These are phyloP conservation scores for Penicillium coprophilum DNA, from an alignment of 495 filamentous ascomycete genomes.

Conservation along the genomic window DNA sequence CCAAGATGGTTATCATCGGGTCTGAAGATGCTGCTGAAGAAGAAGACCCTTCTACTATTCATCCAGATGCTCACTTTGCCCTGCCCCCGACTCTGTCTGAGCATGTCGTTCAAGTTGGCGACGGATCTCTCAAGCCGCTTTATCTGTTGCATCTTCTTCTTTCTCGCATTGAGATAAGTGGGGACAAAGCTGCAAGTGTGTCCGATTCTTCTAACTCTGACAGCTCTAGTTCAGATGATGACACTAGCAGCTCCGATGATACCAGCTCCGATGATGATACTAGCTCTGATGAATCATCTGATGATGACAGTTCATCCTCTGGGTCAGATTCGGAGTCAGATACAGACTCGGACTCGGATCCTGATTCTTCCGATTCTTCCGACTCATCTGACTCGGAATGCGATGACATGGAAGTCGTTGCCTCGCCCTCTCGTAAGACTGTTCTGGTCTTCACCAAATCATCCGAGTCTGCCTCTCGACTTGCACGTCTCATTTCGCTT, in stretches of 20 bases:
- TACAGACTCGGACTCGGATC: conserved; percentile 22
- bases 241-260: conserved; percentile 29
- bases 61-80: conserved; percentile 46
- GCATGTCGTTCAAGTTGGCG: conserved; percentile 68
- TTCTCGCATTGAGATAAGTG: conserved; percentile 35
- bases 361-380: conserved; percentile 26
- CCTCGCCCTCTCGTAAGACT: conserved; percentile 27
- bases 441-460: conserved; percentile 86
- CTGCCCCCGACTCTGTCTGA: conserved; percentile 72
- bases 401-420: conserved; percentile 22
- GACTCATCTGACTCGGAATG: conserved; percentile 30
- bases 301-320: conserved; percentile 30
- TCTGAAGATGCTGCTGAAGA: conserved; percentile 43
- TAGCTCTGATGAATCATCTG: conserved; percentile 32
- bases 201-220: conserved; percentile 34
- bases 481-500: conserved; percentile 71
- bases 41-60: conserved; percentile 23
- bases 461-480: conserved; percentile 77
- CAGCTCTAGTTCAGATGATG: conserved; percentile 27
- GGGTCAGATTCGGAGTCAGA: conserved; percentile 30
- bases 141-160: conserved; percentile 59
- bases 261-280: conserved; percentile 27
- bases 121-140: conserved; percentile 79
- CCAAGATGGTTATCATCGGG: conserved; percentile 72
- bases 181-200: conserved; percentile 6